Evolutionary conservation across 257 asterid genomes (phyloP).

Genomic region (Nicotiana knightiana): DNA sequence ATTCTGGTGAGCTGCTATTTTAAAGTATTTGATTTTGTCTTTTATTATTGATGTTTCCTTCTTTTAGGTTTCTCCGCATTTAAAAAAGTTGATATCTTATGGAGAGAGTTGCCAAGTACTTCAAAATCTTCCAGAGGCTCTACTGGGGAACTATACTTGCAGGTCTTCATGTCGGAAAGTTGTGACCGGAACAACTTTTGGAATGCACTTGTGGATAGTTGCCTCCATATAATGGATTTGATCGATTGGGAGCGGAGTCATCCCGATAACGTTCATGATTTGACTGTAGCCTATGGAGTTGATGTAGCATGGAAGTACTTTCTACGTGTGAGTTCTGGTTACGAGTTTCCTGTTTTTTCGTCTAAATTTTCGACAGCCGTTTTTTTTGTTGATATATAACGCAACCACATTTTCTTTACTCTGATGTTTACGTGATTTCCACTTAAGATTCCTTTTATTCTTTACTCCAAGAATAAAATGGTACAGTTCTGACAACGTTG

Average conservation of each 20-base stretch:
- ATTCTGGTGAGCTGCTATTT: neutral
- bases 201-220: conserved; percentile 50
- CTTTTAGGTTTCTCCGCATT: conserved; percentile 60
- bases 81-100: conserved; percentile 76
- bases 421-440: neutral
- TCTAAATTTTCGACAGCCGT: conserved; percentile 5
- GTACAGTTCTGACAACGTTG: conserved; percentile 21
- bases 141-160: conserved; percentile 53
- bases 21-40: neutral
- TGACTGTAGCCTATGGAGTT: conserved; percentile 58
- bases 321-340: conserved; percentile 50
- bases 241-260: conserved; percentile 95
- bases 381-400: neutral
- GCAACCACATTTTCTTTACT: neutral
- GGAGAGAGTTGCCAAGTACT: conserved; percentile 53
- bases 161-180: conserved; percentile 56
- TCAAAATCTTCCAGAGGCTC: conserved; percentile 33
- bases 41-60: neutral
- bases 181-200: conserved; percentile 65
- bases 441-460: neutral
- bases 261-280: conserved; percentile 75
- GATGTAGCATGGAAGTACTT: conserved; percentile 61
- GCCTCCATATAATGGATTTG: conserved; percentile 50
- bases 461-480: neutral
- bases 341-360: neutral